Base-by-base conservation (phyloP, 108 stramenopile species). In the Pseudonitzschia pungens region DNA sequence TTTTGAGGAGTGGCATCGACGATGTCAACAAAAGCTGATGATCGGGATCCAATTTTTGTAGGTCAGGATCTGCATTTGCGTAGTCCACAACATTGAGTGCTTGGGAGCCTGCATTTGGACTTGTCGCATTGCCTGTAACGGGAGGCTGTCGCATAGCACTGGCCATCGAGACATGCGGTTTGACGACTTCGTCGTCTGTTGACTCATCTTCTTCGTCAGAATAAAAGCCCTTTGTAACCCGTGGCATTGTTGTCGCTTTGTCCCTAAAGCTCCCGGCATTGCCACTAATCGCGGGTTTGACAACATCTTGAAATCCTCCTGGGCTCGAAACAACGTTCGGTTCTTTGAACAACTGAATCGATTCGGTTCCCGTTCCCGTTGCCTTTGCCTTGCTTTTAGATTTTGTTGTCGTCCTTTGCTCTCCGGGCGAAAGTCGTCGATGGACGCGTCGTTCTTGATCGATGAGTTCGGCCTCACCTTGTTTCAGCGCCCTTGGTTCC, bases 201-300 rank as follows among this genome's bases (percentile, higher is more conserved):
- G 77, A 79, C 75, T 92, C 94, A 74, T 99, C 98, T 83, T 98
- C 97, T 78, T 99, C 98, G 68, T 96, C 95, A 26, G 92, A 94
- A 86, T 99, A 99, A 72, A 99, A 99, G 52, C 92, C 97, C 71
- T 95, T 95, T 41, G 90, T 86, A 27, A 92, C 94, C 8, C 92
- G 86, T 20, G 94, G 86, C 68, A 87, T 94, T 43, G 86, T 70
- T 67, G 53, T 70, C 2, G 56, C 72, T 24, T 71, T 73, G 33
- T 83, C 75, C 24, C 31, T 42, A 26, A 18, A 44, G 53, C 55
- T 45, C 18, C 43, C 40, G 20, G 27, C 9, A 42, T 69, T 68
- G 53, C 28, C n/a, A 8, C 24, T 41, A 42, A 43, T 72, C 14
- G 26, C 27, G 65, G 27, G 42, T 22, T 50, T 21, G 51, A 36